Evolutionary conservation across 2,329 filamentous ascomycete species (phyloP).

Genomic region (Ascochyta fabae): DNA sequence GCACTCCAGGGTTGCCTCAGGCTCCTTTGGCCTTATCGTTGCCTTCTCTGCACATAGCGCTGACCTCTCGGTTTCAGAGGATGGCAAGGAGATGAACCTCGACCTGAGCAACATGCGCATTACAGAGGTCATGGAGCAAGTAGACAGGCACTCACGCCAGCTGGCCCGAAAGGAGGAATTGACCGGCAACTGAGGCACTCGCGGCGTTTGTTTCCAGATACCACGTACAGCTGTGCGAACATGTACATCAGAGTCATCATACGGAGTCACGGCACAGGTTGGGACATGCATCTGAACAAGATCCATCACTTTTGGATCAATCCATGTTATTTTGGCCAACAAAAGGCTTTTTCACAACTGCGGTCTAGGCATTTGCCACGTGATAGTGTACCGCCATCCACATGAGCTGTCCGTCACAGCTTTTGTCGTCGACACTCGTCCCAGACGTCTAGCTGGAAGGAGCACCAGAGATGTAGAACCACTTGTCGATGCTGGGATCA

Average conservation of each 20-base stretch:
- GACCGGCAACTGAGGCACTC: slow-evolving; percentile 49
- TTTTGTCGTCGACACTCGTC: not conserved
- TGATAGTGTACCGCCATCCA: not conserved
- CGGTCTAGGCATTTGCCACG: slow-evolving; percentile 3
- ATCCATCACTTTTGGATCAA: slow-evolving; percentile 25
- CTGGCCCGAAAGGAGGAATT: slow-evolving; percentile 85
- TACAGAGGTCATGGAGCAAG: slow-evolving; percentile 84
- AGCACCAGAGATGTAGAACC: slow-evolving; percentile 99
- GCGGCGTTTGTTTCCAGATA: not conserved
- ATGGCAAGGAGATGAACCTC: slow-evolving; percentile 87
- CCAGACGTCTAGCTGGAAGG: slow-evolving; percentile 58
- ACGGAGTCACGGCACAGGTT: slow-evolving; percentile 35
- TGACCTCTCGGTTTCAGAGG: slow-evolving; percentile 64
- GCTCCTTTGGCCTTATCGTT: not conserved
- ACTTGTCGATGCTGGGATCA: slow-evolving; percentile 98
- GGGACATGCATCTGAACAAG: slow-evolving; percentile 5
- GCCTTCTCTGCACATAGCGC: not conserved
- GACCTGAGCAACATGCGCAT: slow-evolving; percentile 83
- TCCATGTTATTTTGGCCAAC: slow-evolving; percentile 23
- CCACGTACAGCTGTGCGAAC: slow-evolving; percentile 17
- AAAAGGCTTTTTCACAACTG: slow-evolving; percentile 10
- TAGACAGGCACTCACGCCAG: slow-evolving; percentile 84
- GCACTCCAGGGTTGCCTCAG: not conserved
- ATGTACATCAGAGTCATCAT: slow-evolving; percentile 27
- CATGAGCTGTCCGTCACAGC: not conserved